Evolutionary conservation across 352 stramenopile species (phyloP).

Genomic region (Globisporangium canariense): DNA sequence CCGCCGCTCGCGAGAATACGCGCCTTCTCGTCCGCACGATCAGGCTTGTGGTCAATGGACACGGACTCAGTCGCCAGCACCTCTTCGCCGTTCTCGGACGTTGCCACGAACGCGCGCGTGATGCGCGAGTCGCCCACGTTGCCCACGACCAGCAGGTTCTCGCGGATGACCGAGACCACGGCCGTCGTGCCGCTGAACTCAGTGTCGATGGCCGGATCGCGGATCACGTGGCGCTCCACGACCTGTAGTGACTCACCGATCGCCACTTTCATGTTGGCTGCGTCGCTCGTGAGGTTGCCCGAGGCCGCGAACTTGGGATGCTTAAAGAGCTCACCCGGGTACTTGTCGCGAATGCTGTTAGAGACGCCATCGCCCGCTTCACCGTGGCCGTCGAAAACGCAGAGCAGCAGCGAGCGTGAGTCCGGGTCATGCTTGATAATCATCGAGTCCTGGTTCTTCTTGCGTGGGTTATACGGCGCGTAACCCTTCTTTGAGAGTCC

Average conservation of each 20-base stretch:
- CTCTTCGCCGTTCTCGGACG: conserved; percentile 21
- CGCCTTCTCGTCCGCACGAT: conserved; percentile 93
- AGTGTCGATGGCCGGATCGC: conserved; percentile 91
- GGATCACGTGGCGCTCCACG: conserved; percentile 83
- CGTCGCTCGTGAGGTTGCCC: conserved; percentile 55
- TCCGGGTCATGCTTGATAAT: conserved; percentile 92
- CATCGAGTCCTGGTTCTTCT: conserved; percentile 98
- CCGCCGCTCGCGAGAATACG: conserved; percentile 93
- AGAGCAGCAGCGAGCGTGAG: conserved; percentile 93
- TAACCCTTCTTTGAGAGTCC: conserved; percentile 84
- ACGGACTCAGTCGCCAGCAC: conserved; percentile 65
- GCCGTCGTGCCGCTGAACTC: conserved; percentile 91
- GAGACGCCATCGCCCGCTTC: conserved; percentile 94
- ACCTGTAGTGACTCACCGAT: conserved; percentile 48
- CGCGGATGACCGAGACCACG: conserved; percentile 67
- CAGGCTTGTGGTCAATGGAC: conserved; percentile 98
- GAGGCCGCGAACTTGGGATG: conserved; percentile 77
- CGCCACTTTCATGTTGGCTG: conserved; percentile 46
- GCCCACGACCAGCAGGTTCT: conserved; percentile 88
- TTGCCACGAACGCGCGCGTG: conserved; percentile 76
- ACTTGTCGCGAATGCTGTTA: conserved; percentile 84
- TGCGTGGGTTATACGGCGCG: conserved; percentile 93
- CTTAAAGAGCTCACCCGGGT: conserved; percentile 89
- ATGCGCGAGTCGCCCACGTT: conserved; percentile 98
- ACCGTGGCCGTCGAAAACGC: conserved; percentile 96